Conservation (phyloP, 306 rosid genomes). For the Dalbergia oliveri region DNA sequence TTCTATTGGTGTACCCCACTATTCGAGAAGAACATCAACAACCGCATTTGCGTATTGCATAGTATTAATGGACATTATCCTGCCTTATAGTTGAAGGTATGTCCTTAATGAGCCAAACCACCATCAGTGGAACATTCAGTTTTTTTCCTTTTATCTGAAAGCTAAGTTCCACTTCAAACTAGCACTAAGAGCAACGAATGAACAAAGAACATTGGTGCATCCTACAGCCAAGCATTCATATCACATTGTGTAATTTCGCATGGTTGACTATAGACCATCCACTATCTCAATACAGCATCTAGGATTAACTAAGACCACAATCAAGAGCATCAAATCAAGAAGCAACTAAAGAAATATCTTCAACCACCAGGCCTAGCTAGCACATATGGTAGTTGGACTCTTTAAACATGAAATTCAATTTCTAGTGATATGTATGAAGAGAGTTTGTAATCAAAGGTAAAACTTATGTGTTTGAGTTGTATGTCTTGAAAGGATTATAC, state of each 20-base stretch:
- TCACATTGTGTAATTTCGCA: neutral
- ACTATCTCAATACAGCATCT: neutral
- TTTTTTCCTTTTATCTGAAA: neutral
- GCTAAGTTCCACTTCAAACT: neutral
- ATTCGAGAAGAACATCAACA: slow-evolving; percentile 39
- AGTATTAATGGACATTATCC: neutral
- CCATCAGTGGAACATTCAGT: slow-evolving; percentile 5
- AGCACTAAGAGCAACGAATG: no score
- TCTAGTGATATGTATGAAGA: no score
- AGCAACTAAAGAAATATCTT: neutral
- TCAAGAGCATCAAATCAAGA: neutral
- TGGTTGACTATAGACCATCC: neutral
- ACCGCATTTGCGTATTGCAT: neutral
- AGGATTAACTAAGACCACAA: neutral
- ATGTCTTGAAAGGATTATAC: no score
- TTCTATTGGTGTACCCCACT: slow-evolving; percentile 44
- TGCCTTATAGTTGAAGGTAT: slow-evolving; percentile 9
- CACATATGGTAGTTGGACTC: no score
- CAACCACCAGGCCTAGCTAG: no score
- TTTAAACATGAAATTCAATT: no score
- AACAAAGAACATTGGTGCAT: no score
- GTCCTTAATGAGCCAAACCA: slow-evolving; percentile 1
- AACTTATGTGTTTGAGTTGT: no score
- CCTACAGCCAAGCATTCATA: no score
- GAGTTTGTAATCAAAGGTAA: no score